phyloP scores from a whole-genome alignment of 1,139 yeast genomes.

The Geotrichum aggregatum region DNA sequence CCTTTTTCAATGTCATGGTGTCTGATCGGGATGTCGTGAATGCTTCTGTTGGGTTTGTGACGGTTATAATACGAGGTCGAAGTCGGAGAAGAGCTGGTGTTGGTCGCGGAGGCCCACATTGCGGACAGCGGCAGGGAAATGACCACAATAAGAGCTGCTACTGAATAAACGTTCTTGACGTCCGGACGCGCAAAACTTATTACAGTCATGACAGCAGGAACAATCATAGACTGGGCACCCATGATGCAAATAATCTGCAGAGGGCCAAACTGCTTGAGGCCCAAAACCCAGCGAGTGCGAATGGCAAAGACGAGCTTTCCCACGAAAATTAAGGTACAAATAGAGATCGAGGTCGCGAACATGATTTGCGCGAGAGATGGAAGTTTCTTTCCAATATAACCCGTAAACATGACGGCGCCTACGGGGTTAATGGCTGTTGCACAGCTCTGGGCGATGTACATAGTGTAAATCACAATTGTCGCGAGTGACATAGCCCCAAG shows the following conservation, averaged over 20 bases:
- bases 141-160: constrained; percentile 49
- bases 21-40: no score
- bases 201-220: constrained; percentile 58
- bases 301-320: constrained; percentile 64
- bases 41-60: no score
- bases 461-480: constrained; percentile 37
- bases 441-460: constrained; percentile 8
- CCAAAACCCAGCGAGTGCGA: constrained; percentile 65
- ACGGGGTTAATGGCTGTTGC: constrained; percentile 9
- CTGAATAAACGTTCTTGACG: constrained; percentile 39
- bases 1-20: no score
- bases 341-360: constrained; percentile 63
- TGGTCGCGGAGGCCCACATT: constrained; percentile 61
- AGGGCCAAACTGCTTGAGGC: constrained; percentile 75
- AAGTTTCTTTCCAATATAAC: constrained; percentile 16
- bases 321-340: constrained; percentile 57
- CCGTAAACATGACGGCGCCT: constrained; percentile 11
- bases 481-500: constrained; percentile 46
- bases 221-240: constrained; percentile 74
- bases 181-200: constrained; percentile 27
- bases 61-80: neutral
- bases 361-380: constrained; percentile 43
- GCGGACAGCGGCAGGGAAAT: constrained; percentile 77
- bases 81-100: neutral
- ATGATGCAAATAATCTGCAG: constrained; percentile 75